These are phyloP conservation scores for Elaeis guineensis DNA, from an alignment of 176 grass and related monocot species.

Conservation along the genomic window DNA sequence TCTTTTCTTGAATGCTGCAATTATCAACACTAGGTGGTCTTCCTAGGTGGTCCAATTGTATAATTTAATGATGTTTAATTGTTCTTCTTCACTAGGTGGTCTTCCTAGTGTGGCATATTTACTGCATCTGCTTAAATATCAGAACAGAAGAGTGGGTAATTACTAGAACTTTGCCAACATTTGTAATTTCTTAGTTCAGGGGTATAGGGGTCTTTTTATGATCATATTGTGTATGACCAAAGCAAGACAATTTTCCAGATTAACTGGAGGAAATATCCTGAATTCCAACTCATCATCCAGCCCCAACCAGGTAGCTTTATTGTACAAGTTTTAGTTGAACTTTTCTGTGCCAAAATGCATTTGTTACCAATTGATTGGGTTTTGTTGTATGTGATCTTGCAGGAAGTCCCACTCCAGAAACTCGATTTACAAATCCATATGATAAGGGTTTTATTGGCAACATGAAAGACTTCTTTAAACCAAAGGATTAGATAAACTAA, in stretches of 20 bases:
- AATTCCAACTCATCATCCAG: constrained; percentile 61
- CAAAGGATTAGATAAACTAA: constrained; percentile 18
- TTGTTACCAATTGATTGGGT: constrained; percentile 13
- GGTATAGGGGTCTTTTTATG: too few species aligned
- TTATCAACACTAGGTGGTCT: not conserved
- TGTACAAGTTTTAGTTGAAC: constrained; percentile 2
- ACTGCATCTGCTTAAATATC: constrained; percentile 94
- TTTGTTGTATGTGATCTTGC: constrained; percentile 2
- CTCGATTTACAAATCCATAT: constrained; percentile 74
- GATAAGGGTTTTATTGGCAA: constrained; percentile 72
- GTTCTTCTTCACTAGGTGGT: constrained; percentile 35
- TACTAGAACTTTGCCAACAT: constrained; percentile 27
- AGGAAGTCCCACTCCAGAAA: constrained; percentile 33
- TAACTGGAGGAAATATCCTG: constrained; percentile 94
- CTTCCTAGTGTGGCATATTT: constrained; percentile 87
- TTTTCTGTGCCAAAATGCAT: not conserved
- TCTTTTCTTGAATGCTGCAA: not conserved
- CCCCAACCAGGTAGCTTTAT: constrained; percentile 51
- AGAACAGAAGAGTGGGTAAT: constrained; percentile 97
- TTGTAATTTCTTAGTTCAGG: too few species aligned
- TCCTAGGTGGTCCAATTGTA: too few species aligned
- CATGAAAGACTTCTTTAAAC: constrained; percentile 68
- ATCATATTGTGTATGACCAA: too few species aligned
- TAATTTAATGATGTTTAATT: not conserved
- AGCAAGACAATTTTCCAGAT: constrained; percentile 74